Evolutionary conservation across 306 rosid genomes (phyloP).

Genomic region (Trifolium fragiferum): DNA sequence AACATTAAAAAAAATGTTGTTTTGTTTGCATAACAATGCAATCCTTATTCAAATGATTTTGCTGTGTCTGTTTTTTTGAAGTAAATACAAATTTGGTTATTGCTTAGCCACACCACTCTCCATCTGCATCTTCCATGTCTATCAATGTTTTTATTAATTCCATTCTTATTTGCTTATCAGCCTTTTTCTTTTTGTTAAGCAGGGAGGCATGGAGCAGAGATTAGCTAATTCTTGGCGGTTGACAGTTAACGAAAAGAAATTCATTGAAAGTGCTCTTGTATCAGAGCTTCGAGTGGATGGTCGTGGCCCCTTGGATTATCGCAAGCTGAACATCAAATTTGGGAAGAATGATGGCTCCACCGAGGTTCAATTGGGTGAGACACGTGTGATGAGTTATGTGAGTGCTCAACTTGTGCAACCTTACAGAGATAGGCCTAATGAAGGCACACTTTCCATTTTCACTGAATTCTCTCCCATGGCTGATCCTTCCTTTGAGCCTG

Average conservation of each 20-base stretch:
- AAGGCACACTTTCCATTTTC: slow-evolving; percentile 83
- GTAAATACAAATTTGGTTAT: too few species aligned
- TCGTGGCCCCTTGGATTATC: slow-evolving; percentile 82
- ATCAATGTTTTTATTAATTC: too few species aligned
- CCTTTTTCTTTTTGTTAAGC: too few species aligned
- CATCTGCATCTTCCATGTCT: too few species aligned
- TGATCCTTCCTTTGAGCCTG: slow-evolving; percentile 88
- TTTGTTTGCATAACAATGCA: not conserved
- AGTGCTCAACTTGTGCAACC: slow-evolving; percentile 75
- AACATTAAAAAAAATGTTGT: not conserved
- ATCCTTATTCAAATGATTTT: too few species aligned
- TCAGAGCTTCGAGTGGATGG: slow-evolving; percentile 82
- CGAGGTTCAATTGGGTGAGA: slow-evolving; percentile 80
- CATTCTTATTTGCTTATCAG: too few species aligned
- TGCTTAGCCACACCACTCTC: too few species aligned
- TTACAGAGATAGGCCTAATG: slow-evolving; percentile 86
- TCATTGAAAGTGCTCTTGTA: slow-evolving; percentile 67
- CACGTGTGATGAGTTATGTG: slow-evolving; percentile 77
- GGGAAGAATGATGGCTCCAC: slow-evolving; percentile 73
- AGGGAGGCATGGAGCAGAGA: slow-evolving; percentile 60
- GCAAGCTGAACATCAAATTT: slow-evolving; percentile 68
- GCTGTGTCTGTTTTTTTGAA: too few species aligned
- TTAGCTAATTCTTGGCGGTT: slow-evolving; percentile 67
- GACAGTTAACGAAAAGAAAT: slow-evolving; percentile 62
- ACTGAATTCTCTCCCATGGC: slow-evolving; percentile 97